A percentile compares a stretch with the other conserved stretches of the same genome.
Conservation (phyloP, 768 basidiomycete genomes). For the Phanerochaete sordida region DNA sequence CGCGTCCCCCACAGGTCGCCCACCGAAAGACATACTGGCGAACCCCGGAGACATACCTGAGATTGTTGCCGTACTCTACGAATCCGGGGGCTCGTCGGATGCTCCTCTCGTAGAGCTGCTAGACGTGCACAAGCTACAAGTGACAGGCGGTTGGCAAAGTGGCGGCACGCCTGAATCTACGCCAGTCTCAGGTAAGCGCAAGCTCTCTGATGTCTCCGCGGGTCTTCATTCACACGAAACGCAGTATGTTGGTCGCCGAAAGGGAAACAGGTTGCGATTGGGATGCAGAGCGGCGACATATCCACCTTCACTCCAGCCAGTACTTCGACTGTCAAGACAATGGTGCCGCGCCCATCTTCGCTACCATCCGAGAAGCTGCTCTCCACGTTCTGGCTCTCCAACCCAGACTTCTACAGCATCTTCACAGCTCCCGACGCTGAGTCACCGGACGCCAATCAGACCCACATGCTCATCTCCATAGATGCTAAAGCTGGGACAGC, state of each 20-base stretch:
- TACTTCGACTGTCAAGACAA: constrained; percentile 50
- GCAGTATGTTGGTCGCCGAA: constrained; percentile 84
- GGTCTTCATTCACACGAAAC: too few relatives aligned
- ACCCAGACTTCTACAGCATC: constrained; percentile 63
- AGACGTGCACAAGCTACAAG: constrained; percentile 48
- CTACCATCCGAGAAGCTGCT: constrained; percentile 42
- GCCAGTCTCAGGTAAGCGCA: constrained; percentile 62
- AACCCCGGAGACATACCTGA: constrained; percentile 65
- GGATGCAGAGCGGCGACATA: constrained; percentile 66
- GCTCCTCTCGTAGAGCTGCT: constrained; percentile 53
- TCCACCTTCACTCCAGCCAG: constrained; percentile 60
- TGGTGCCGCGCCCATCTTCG: constrained; percentile 54
- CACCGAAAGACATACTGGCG: constrained; percentile 52
- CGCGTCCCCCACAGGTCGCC: constrained; percentile 37
- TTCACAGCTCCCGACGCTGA: constrained; percentile 48
- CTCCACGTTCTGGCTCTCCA: constrained; percentile 65
- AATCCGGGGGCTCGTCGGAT: constrained; percentile 27
- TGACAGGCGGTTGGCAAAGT: constrained; percentile 52
- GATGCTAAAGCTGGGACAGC: constrained; percentile 39
- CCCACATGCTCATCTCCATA: constrained; percentile 37
- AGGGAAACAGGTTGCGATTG: constrained; percentile 80
- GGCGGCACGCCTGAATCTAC: constrained; percentile 43
- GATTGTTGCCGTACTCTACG: constrained; percentile 56
- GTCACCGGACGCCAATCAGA: constrained; percentile 37
- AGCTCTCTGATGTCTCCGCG: too few relatives aligned